Conservation (phyloP, 306 rosid species). For the Betula pendula region DNA sequence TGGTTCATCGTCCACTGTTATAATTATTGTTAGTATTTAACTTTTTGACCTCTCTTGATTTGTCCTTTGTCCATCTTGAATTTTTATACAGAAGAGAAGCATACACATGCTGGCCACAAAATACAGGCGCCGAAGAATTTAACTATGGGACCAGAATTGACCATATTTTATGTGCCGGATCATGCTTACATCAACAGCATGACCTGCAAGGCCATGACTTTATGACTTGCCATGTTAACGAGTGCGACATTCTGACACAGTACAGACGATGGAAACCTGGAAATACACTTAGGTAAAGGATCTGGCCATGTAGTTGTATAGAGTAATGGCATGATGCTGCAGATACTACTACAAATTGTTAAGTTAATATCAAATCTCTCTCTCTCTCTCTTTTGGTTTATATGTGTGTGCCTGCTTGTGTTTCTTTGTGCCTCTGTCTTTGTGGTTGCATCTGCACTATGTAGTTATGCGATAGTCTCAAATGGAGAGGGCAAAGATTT, state of each 20-base stretch:
- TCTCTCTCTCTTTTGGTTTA: too few relatives aligned
- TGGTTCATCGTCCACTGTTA: conserved; percentile 7
- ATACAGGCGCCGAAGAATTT: conserved; percentile 86
- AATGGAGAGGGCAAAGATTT: too few relatives aligned
- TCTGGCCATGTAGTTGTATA: background rate
- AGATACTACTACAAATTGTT: background rate
- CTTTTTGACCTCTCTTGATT: conserved; percentile 8
- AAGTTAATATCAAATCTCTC: too few relatives aligned
- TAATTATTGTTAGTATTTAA: conserved; percentile 9
- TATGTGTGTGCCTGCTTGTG: too few relatives aligned
- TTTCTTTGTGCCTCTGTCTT: too few relatives aligned
- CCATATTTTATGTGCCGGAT: conserved; percentile 79
- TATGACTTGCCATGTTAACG: conserved; percentile 70
- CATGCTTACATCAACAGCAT: conserved; percentile 69
- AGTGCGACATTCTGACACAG: conserved; percentile 79
- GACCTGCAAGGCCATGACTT: conserved; percentile 66
- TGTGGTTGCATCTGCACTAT: background rate
- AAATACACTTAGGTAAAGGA: conserved; percentile 59
- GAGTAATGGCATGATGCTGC: background rate
- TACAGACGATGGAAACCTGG: conserved; percentile 92
- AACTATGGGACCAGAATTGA: conserved; percentile 91
- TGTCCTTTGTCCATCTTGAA: conserved; percentile 15
- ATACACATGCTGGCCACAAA: conserved; percentile 93
- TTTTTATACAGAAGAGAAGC: conserved; percentile 65
- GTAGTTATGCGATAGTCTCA: background rate